Evolutionary conservation across 257 asterid species (phyloP), one percentile per base, ranked within the genome.

Genomic region (Rauvolfia tetraphylla): DNA sequence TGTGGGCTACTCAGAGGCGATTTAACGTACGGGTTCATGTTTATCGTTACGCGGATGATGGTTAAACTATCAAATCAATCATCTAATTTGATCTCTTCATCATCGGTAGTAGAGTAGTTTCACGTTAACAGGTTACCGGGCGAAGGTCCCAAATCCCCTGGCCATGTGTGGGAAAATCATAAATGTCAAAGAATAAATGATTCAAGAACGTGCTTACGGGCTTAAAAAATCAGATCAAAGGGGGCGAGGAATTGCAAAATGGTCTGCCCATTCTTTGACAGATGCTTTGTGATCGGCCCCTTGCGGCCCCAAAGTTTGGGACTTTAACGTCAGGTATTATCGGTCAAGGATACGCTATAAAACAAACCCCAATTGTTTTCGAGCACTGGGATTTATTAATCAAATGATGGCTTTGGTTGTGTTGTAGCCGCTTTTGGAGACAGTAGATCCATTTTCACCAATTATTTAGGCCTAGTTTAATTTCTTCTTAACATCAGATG

Each of bases 341-440:
- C 22, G 78, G 75, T 39, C 75, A 70, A 70, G 61, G 61, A 36
- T 36, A 39, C 25, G 44, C 31, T 23, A 63, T 42, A 76, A 25
- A 48, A 56, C 79, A 67, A 73, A 4, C 53, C 5, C 51, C 33
- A 61, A 46, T 70, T 82, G 73, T 63, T 42, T 72, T 63, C 4
- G 59, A 65, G 80, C 72, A 73, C 63, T 42, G 62, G 68, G 81
- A 61, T 56, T 79, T 79, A 78, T 81, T 80, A 76, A 78, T 51
- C 44, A 80, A 85, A 73, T 76, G 84, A 82, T 81, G 84, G 82
- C 71, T 84, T 79, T 66, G 79, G 79, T 78, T 80, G 85, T 72
- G 63, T 31, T 84, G 90, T 82, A 61, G 58, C 51, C 61, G 25
- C 90, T 84, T 86, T 84, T 56, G 53, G 84, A 73, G 88, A 82